Evolutionary conservation across 371 early-diverging fungal genomes (phyloP), one percentile per base, ranked within the genome.

Genomic region (Mucor racemosus): DNA sequence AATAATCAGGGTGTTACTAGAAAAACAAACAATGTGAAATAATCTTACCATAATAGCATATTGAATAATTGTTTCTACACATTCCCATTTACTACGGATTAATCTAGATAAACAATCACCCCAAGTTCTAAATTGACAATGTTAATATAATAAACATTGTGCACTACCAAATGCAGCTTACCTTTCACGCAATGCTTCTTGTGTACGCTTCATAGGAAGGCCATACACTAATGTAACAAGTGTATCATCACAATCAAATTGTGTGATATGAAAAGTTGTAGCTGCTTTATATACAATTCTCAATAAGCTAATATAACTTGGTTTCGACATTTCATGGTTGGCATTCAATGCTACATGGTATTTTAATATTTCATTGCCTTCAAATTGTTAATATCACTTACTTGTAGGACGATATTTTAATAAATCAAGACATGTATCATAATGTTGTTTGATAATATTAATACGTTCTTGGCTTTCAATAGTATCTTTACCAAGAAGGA

Each of bases 41-140:
- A 26, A 26, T 46, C 17, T 62, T 67, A 76, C 73, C 53, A 59
- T 21, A 15, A 65, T 48, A 9, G 74, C 71, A 58, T 76, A 81
- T 19, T 40, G 60, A 15, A 76, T 60, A 31, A 81, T 68, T 10
- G 39, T 71, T 39, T 74, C 66, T 42, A 81, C 36, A 58, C 71
- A 68, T 54, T 78, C 68, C 81, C 81, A 81, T 62, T 81, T 81
- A 50, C 38, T 65, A 14, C 76, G 64, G 39, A 78, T 81, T 56
- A 78, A 75, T 3, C 62, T 63, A 9, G 81, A 68, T n/a, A 76
- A 46, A 3, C 58, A 69, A 50, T 78, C 78, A 11, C 81, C 81
- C 81, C 81, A 81, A 3, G 67, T 63, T 60, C 81, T 60, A 35
- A 15, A 38, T 36, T 8, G 5, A 15, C 40, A 54, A 56, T 13